Conservation (phyloP, 257 asterid species). For the Solanum bulbocastanum region DNA sequence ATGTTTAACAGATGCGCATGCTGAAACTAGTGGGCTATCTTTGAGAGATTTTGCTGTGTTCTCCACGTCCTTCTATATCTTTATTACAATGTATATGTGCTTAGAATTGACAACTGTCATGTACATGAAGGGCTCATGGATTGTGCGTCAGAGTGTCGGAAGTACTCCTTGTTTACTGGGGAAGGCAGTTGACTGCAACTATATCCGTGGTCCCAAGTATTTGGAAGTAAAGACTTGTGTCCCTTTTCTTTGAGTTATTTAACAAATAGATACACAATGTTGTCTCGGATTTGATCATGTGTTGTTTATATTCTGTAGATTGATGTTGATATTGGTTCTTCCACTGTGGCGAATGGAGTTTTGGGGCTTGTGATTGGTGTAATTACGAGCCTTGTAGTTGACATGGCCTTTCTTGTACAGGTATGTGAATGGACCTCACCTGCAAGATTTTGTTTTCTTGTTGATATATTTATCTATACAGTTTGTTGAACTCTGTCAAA, state of each 20-base stretch:
- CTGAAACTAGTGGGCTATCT: neutral
- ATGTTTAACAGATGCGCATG: neutral
- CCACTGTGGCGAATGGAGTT: constrained; percentile 97
- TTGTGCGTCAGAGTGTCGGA: constrained; percentile 99
- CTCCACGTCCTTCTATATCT: neutral
- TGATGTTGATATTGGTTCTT: constrained; percentile 94
- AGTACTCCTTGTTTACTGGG: constrained; percentile 97
- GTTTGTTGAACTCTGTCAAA: neutral
- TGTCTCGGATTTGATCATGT: neutral
- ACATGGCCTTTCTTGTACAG: constrained; percentile 99
- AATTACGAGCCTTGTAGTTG: constrained; percentile 82
- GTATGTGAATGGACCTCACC: constrained; percentile 25
- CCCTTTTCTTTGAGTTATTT: neutral
- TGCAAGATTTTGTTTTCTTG: neutral
- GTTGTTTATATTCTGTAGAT: constrained; percentile 34
- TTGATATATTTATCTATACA: neutral
- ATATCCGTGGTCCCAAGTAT: constrained; percentile 74
- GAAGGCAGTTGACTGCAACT: constrained; percentile 96
- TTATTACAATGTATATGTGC: neutral
- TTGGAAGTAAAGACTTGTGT: constrained; percentile 48
- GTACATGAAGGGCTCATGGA: constrained; percentile 85
- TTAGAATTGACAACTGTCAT: neutral
- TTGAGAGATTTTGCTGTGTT: neutral
- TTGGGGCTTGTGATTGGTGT: constrained; percentile 95
- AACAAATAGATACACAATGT: neutral